Base-by-base conservation (phyloP, 208 protist species). In the Acanthamoeba sp. region DNA sequence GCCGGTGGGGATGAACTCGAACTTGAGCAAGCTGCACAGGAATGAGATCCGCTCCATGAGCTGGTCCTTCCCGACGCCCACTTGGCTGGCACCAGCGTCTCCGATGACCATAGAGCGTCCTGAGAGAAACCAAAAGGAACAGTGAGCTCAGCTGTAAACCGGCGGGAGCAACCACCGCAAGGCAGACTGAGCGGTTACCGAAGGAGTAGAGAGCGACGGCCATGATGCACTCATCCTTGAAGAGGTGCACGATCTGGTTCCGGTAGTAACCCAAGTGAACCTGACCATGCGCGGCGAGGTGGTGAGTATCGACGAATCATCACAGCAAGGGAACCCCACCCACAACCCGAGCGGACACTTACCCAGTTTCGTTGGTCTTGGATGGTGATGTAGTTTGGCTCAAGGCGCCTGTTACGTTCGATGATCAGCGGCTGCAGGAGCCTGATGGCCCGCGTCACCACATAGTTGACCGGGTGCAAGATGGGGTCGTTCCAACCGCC, bases 171-270 rank as follows among this genome's bases (percentile, higher is more conserved):
- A n/a, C n/a, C n/a, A n/a, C n/a, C n/a, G n/a, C n/a, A n/a, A n/a
- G n/a, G n/a, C n/a, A n/a, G n/a, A 84, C 10, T 48, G 12, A 69
- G 4, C 27, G 62, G 9, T 18, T 78, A 64, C 89, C 89, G 27
- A 93, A 93, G 66, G 48, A 84, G 45, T 52, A 40, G 27, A 95
- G 84, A 0, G 93, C 93, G 4, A 57, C 34, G 32, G 82, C 45
- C 32, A 95, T 64, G 45, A 95, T 76, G 57, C 93, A 57, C 29
- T 95, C 93, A 29, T 69, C 85, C 64, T 93, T 93, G 84, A 95
- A 95, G 14, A 95, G 32, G 45, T 95, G 93, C n/a, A 95, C 42
- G 32, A 95, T 69, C 22, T 95, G 76, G 59, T 95, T 95, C n/a
- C 93, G 76, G 48, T 95, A 95, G 84, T 93, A 95, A 5, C 66